Evolutionary conservation across 2,329 filamentous ascomycete species (phyloP).

Genomic region (Penicillium sp.): DNA sequence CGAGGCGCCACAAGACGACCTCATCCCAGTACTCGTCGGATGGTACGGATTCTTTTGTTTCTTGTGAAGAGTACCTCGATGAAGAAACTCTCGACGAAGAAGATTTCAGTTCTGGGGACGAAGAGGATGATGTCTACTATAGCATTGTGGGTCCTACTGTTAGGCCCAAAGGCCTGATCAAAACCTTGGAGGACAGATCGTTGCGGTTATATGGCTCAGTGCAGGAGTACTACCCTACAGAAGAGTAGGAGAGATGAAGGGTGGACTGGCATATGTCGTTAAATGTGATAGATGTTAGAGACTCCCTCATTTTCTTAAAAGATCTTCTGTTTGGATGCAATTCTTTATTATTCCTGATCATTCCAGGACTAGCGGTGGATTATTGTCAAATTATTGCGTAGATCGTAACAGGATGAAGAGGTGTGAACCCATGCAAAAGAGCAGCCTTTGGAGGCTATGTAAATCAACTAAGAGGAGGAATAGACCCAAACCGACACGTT

Average conservation of each 20-base stretch:
- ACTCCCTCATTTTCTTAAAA: not conserved
- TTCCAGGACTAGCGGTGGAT: not conserved
- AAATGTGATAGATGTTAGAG: not conserved
- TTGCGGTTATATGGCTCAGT: not conserved
- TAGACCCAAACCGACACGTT: not conserved
- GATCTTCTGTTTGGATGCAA: not conserved
- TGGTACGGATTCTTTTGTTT: not conserved
- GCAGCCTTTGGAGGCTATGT: not conserved
- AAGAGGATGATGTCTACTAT: not conserved
- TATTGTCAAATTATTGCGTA: not conserved
- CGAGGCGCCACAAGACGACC: not conserved
- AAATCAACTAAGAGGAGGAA: not conserved
- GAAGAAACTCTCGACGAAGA: not conserved
- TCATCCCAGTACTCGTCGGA: not conserved
- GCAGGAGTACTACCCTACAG: not conserved
- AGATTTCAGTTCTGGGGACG: not conserved
- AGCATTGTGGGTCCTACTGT: not conserved
- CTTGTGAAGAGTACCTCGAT: not conserved
- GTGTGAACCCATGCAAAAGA: no score
- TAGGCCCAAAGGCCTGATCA: not conserved
- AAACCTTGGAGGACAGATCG: conserved; percentile 1
- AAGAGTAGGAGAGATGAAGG: not conserved
- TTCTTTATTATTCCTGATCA: not conserved
- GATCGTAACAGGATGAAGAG: not conserved
- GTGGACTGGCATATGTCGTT: not conserved